Evolutionary conservation across 2,329 filamentous ascomycete species (phyloP), one percentile per base, ranked within the genome.

Genomic region (Fusarium abutilonis): DNA sequence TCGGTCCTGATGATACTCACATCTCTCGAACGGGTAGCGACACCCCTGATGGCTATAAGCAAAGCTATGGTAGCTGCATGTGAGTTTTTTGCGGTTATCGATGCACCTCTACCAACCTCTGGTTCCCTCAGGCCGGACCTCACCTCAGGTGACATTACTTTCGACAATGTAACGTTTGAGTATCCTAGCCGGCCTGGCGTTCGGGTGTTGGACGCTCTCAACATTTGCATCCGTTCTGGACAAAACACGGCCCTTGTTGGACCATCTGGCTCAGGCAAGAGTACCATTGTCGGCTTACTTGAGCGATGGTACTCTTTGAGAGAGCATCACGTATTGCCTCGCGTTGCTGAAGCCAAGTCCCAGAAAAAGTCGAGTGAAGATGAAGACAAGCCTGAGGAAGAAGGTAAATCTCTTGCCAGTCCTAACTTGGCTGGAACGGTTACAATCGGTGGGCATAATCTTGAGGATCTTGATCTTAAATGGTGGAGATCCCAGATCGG

Each of bases 231-330:
- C 44, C 76, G 79, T 35, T 79, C 82, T 5, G 85, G 86, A 4
- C 86, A 88, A 62, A 81, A 86, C 2, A 90, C 87, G 0, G 89
- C 89, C 2, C 86, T 91, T 19, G 88, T 91, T 10, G 89, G 89
- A 0, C 82, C 87, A 0, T 89, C 86, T 1, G 89, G 89, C 0
- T 86, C 82, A 3, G 89, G 89, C 0, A 92, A 91, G 71, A 89
- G 85, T 47, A 91, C 89, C 0, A 83, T 90, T 10, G 83, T 90
- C 0, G 86, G 85, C 0, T 74, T 91, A 3, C 74, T 91, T 3
- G 86, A 90, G 68, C 79, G 87, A 7, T 91, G 87, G 86, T 91
- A 91, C 63, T 67, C 60, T 4, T 23, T 70, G n/a, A 63, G n/a
- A 8, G 29, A 60, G 2, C 62, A 67, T 1, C 49, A 60, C 1